Evolutionary conservation across 2,329 filamentous ascomycete species (phyloP).

Genomic region (Lecanicillium sp.): DNA sequence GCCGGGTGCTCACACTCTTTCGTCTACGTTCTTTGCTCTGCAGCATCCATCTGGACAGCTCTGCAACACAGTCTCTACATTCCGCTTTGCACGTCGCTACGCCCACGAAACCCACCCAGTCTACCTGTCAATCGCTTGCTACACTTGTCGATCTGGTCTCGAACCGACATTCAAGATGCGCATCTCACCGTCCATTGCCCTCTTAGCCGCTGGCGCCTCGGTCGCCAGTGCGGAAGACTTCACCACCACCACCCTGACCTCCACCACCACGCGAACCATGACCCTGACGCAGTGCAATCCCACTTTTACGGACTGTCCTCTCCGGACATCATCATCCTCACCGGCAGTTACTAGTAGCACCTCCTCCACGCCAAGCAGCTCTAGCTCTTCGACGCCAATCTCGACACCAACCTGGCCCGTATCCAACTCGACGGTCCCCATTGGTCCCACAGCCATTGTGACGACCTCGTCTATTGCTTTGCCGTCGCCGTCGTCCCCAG

Average conservation of each 20-base stretch:
- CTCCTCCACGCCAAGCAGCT: background rate
- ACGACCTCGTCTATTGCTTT: constrained; percentile 8
- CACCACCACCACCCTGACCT: constrained; percentile 33
- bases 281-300: constrained; percentile 42
- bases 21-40: too few relatives aligned
- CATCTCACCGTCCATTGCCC: constrained; percentile 32
- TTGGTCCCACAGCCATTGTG: constrained; percentile 5
- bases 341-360: constrained; percentile 8
- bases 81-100: too few relatives aligned
- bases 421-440: constrained; percentile 4
- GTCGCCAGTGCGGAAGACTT: constrained; percentile 23
- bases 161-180: constrained; percentile 33
- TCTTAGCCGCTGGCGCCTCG: constrained; percentile 32
- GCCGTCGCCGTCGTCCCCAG: background rate
- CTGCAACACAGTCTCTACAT: too few relatives aligned
- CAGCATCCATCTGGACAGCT: too few relatives aligned
- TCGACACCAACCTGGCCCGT: background rate
- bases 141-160: background rate
- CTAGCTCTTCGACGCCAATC: constrained; percentile 9
- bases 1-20: too few relatives aligned
- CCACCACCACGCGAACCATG: constrained; percentile 34
- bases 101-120: too few relatives aligned
- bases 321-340: constrained; percentile 18
- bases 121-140: too few relatives aligned
- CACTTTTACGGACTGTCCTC: constrained; percentile 34